Conservation (phyloP, 306 rosid genomes). For the Datisca glomerata region DNA sequence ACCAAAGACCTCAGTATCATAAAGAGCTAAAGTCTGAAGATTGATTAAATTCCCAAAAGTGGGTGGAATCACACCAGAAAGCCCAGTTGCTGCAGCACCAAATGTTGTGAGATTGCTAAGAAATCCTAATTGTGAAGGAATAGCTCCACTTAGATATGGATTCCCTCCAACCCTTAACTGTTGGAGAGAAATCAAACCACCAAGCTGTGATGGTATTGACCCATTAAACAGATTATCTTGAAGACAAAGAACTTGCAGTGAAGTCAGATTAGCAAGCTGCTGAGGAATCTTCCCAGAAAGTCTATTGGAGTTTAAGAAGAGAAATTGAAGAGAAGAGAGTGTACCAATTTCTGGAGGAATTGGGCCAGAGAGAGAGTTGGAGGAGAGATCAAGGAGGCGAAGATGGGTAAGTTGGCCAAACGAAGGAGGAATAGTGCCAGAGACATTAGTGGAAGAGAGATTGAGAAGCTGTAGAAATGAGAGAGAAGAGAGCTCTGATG, state of each 20-base stretch:
- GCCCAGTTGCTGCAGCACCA: slow-evolving; percentile 91
- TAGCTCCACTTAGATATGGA: slow-evolving; percentile 61
- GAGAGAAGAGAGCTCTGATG: slow-evolving; percentile 63
- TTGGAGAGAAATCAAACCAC: slow-evolving; percentile 64
- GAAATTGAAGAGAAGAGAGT: slow-evolving; percentile 1
- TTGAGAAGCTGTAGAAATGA: slow-evolving; percentile 85
- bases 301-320: slow-evolving; percentile 1
- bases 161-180: slow-evolving; percentile 88
- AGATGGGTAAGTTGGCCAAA: slow-evolving; percentile 68
- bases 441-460: slow-evolving; percentile 84
- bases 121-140: slow-evolving; percentile 64
- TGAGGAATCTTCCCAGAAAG: slow-evolving; percentile 63
- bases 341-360: background rate
- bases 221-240: slow-evolving; percentile 66
- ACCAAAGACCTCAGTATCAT: slow-evolving; percentile 76
- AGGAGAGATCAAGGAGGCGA: slow-evolving; percentile 82
- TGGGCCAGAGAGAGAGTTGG: slow-evolving; percentile 26
- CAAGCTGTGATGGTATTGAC: slow-evolving; percentile 68
- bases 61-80: slow-evolving; percentile 72
- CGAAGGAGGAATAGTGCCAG: slow-evolving; percentile 74
- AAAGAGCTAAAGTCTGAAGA: slow-evolving; percentile 78
- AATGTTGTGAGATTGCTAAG: slow-evolving; percentile 81
- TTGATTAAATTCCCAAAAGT: slow-evolving; percentile 73
- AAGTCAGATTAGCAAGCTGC: slow-evolving; percentile 53
- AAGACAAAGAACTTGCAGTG: slow-evolving; percentile 72